A percentile compares a stretch with the other conserved stretches of the same genome.
Evolutionary conservation across 768 basidiomycete genomes (phyloP).

Genomic region (Russula dissimulans): DNA sequence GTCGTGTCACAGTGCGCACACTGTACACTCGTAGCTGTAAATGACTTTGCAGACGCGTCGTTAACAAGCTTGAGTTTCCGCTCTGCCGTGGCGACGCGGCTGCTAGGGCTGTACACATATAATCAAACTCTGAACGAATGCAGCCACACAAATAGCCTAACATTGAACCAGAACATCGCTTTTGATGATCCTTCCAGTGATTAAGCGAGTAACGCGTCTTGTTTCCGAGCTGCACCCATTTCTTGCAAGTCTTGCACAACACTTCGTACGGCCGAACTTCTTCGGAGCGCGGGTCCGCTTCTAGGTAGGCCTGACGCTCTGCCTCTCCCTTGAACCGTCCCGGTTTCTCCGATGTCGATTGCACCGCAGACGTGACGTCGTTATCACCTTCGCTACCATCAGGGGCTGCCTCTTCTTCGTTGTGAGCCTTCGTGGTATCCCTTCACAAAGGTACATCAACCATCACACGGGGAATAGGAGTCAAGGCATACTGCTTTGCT

Average conservation of each 20-base stretch:
- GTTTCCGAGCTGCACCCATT: slow-evolving; percentile 47
- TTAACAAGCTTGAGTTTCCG: slow-evolving; percentile 55
- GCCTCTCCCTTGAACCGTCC: slow-evolving; percentile 27
- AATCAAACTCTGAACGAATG: background rate
- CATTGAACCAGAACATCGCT: slow-evolving; percentile 37
- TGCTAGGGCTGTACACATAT: slow-evolving; percentile 37
- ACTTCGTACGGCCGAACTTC: slow-evolving; percentile 43
- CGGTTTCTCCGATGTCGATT: slow-evolving; percentile 21
- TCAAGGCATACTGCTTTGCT: slow-evolving; percentile 24
- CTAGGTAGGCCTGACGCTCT: slow-evolving; percentile 44
- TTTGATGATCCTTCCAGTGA: slow-evolving; percentile 50
- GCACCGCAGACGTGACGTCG: slow-evolving; percentile 24
- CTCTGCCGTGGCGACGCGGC: slow-evolving; percentile 52
- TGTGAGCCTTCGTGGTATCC: background rate
- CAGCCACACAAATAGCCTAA: slow-evolving; percentile 24
- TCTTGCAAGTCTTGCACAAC: slow-evolving; percentile 51
- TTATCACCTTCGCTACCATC: slow-evolving; percentile 21
- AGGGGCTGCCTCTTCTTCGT: slow-evolving; percentile 12
- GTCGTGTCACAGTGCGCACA: slow-evolving; percentile 43
- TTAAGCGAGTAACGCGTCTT: slow-evolving; percentile 32
- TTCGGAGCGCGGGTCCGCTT: slow-evolving; percentile 43
- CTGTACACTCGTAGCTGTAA: slow-evolving; percentile 36
- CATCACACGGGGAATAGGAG: slow-evolving; percentile 1
- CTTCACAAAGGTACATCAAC: slow-evolving; percentile 1
- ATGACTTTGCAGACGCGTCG: slow-evolving; percentile 49